Evolutionary conservation across 768 basidiomycete genomes (phyloP).

Genomic region (Chlorophyllum brunneum): DNA sequence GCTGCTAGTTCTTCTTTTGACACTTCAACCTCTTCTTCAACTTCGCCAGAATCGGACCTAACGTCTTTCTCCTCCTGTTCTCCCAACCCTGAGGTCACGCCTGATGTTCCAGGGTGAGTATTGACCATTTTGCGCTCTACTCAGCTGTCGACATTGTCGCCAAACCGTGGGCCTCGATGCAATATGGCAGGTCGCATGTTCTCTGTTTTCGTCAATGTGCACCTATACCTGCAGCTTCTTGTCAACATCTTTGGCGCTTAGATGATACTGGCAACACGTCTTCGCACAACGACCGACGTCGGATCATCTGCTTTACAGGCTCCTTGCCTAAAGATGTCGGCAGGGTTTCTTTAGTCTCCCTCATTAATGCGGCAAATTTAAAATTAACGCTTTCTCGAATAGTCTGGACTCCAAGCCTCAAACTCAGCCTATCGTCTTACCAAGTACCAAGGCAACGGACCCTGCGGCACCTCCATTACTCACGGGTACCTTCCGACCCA

Average conservation of each 20-base stretch:
- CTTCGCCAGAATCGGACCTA: conserved; percentile 1
- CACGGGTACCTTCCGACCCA: conserved; percentile 49
- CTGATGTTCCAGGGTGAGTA: conserved; percentile 9
- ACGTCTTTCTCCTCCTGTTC: conserved; percentile 5
- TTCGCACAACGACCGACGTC: not conserved
- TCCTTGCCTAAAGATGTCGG: not conserved
- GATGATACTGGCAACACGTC: not conserved
- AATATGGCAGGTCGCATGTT: not conserved
- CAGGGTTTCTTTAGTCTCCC: not conserved
- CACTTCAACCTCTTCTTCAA: conserved; percentile 5
- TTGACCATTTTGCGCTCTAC: not conserved
- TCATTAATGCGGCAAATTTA: not conserved
- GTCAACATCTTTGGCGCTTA: not conserved
- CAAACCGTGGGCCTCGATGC: conserved; percentile 4
- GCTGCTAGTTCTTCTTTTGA: conserved; percentile 14
- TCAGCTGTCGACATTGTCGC: conserved; percentile 1
- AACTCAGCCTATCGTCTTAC: not conserved
- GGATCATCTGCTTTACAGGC: not conserved
- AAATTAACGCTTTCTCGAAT: conserved; percentile 6
- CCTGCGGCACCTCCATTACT: conserved; percentile 33
- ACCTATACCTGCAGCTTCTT: not conserved
- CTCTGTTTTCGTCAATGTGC: not conserved
- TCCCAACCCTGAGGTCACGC: conserved; percentile 1
- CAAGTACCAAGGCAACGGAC: conserved; percentile 15
- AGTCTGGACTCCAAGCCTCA: conserved; percentile 1